These are phyloP conservation scores for Pseudoneurospora amorphoporcata DNA, from an alignment of 495 filamentous ascomycete genomes.

Conservation along the genomic window DNA sequence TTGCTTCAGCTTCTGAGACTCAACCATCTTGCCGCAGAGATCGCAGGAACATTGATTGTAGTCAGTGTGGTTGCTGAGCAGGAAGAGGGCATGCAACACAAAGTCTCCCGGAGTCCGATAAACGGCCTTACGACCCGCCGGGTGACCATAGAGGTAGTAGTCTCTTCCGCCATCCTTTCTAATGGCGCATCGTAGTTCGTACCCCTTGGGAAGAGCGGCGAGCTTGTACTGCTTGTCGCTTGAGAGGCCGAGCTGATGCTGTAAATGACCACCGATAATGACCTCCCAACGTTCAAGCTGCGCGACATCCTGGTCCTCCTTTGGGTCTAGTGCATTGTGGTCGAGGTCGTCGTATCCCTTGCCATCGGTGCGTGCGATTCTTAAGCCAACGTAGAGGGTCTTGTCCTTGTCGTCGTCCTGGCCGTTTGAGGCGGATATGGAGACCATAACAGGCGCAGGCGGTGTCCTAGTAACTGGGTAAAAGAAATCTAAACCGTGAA, in stretches of 20 bases:
- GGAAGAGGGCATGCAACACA: constrained; percentile 30
- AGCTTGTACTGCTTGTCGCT: constrained; percentile 22
- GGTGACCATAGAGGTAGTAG: constrained; percentile 35
- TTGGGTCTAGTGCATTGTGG: constrained; percentile 13
- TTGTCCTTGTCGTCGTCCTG: constrained; percentile 1
- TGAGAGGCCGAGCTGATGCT: constrained; percentile 12
- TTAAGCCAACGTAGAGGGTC: constrained; percentile 16
- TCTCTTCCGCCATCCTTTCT: constrained; percentile 21
- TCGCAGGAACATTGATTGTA: constrained; percentile 26
- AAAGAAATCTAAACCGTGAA: not conserved
- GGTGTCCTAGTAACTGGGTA: not conserved
- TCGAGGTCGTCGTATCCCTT: constrained; percentile 13
- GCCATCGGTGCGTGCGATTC: constrained; percentile 22
- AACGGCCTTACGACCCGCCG: constrained; percentile 19
- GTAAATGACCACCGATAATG: constrained; percentile 21
- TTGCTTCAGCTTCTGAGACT: constrained; percentile 2
- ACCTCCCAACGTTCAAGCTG: constrained; percentile 25
- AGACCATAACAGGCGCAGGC: not conserved
- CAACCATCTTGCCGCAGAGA: constrained; percentile 18
- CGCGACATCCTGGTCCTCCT: constrained; percentile 16
- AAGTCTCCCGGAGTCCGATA: constrained; percentile 34
- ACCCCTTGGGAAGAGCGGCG: constrained; percentile 20
- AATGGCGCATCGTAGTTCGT: constrained; percentile 20
- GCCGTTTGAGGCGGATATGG: not conserved
- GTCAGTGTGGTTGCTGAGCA: constrained; percentile 22